Evolutionary conservation across 257 asterid species (phyloP).

Genomic region (Lycium barbarum): DNA sequence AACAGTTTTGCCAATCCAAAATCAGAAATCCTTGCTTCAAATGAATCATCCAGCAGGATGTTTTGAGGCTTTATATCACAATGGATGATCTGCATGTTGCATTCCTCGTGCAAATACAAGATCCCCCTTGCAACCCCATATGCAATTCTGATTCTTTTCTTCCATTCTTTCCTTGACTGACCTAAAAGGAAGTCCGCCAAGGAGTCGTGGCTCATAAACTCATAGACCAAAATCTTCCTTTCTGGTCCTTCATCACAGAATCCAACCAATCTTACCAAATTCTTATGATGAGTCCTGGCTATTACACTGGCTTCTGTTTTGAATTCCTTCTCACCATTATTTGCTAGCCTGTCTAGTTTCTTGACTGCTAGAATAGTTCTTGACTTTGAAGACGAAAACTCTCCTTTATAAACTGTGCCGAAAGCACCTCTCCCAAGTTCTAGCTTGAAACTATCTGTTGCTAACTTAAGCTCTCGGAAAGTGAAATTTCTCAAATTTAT

Average conservation of each 20-base stretch:
- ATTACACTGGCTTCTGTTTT: slow-evolving; percentile 55
- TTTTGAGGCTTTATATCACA: slow-evolving; percentile 70
- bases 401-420: slow-evolving; percentile 55
- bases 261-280: slow-evolving; percentile 56
- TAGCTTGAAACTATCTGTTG: slow-evolving; percentile 49
- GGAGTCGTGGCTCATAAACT: slow-evolving; percentile 60
- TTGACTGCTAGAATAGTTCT: slow-evolving; percentile 49
- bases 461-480: slow-evolving; percentile 37
- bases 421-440: slow-evolving; percentile 60
- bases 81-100: slow-evolving; percentile 64
- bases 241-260: slow-evolving; percentile 51
- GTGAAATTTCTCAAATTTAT: slow-evolving; percentile 30
- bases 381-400: slow-evolving; percentile 14
- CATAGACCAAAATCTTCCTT: slow-evolving; percentile 52
- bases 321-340: slow-evolving; percentile 53
- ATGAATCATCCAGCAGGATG: slow-evolving; percentile 54
- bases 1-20: slow-evolving; percentile 65
- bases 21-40: slow-evolving; percentile 54
- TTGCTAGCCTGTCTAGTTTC: slow-evolving; percentile 44
- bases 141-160: slow-evolving; percentile 44
- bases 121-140: slow-evolving; percentile 57
- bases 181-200: slow-evolving; percentile 48
- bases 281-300: slow-evolving; percentile 58
- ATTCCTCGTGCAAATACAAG: slow-evolving; percentile 63
- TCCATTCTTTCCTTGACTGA: slow-evolving; percentile 40